A percentile compares a stretch with the other conserved stretches of the same genome.
These are phyloP conservation scores for Botryosphaeria dothidea DNA, from an alignment of 2,329 filamentous ascomycete genomes.

Conservation along the genomic window DNA sequence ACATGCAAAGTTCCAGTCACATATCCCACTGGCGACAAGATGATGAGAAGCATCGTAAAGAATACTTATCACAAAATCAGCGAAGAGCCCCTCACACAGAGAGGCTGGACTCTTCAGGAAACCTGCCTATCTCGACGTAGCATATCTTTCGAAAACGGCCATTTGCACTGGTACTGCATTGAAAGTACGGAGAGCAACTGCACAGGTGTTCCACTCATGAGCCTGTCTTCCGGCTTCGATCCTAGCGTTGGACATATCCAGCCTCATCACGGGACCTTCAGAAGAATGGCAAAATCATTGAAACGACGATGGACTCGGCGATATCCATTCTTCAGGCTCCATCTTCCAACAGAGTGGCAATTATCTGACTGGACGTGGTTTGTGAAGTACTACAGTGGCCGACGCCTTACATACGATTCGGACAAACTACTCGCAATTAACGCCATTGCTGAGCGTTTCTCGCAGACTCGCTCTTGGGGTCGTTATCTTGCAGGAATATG, in stretches of 20 bases:
- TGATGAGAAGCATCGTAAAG: neutral
- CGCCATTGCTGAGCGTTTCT: neutral
- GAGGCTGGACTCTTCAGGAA: conserved; percentile 19
- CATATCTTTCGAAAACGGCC: neutral
- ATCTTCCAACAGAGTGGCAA: fast-evolving
- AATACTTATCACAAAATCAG: neutral
- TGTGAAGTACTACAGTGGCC: neutral
- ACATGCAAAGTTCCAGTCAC: neutral
- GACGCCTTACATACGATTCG: neutral
- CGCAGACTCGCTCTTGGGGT: neutral
- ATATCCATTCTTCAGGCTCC: neutral
- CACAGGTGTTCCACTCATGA: fast-evolving
- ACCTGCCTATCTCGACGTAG: neutral
- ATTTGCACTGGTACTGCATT: neutral
- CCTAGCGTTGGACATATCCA: neutral
- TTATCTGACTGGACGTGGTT: neutral
- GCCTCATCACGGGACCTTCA: neutral
- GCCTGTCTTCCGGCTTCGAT: neutral
- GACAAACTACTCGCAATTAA: neutral
- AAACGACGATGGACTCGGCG: too few relatives aligned
- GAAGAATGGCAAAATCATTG: neutral
- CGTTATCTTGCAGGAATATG: neutral
- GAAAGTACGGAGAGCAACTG: fast-evolving
- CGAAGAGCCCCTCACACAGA: neutral
- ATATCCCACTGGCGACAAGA: neutral